Evolutionary conservation across 2,329 filamentous ascomycete species (phyloP).

Genomic region (Penicillium palitans): DNA sequence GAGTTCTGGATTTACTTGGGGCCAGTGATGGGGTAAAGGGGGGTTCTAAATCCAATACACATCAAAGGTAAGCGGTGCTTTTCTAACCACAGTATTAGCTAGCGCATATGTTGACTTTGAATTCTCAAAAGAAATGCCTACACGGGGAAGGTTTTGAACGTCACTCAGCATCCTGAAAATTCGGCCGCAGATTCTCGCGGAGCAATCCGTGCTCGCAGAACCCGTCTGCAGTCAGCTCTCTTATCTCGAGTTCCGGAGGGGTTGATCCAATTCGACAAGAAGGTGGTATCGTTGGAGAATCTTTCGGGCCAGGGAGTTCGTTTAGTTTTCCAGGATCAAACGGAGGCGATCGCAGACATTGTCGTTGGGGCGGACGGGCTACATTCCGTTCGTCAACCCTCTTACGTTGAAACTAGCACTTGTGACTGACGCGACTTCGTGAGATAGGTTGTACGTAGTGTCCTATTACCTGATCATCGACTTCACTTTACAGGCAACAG

Average conservation of each 20-base stretch:
- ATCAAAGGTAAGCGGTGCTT: slow-evolving; percentile 14
- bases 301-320: slow-evolving; percentile 38
- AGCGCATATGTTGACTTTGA: background rate
- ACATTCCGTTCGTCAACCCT: slow-evolving; percentile 43
- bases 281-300: slow-evolving; percentile 44
- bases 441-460: slow-evolving; percentile 43
- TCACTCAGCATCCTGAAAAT: slow-evolving; percentile 28
- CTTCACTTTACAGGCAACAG: slow-evolving; percentile 53
- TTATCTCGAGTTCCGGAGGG: slow-evolving; percentile 48
- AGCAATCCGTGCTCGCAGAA: slow-evolving; percentile 33
- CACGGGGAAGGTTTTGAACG: slow-evolving; percentile 14
- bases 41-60: slow-evolving; percentile 32
- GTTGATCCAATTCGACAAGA: slow-evolving; percentile 49
- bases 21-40: slow-evolving; percentile 43
- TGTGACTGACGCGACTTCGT: background rate
- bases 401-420: background rate
- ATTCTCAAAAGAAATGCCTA: slow-evolving; percentile 13
- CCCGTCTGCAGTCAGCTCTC: slow-evolving; percentile 51
- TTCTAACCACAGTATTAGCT: background rate
- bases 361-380: slow-evolving; percentile 57
- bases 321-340: slow-evolving; percentile 51
- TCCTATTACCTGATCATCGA: slow-evolving; percentile 45
- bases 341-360: slow-evolving; percentile 43
- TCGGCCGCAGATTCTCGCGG: slow-evolving; percentile 17
- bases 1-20: slow-evolving; percentile 49